Evolutionary conservation across 306 rosid genomes (phyloP), one percentile per base, ranked within the genome.

Genomic region (Mucuna pruriens): DNA sequence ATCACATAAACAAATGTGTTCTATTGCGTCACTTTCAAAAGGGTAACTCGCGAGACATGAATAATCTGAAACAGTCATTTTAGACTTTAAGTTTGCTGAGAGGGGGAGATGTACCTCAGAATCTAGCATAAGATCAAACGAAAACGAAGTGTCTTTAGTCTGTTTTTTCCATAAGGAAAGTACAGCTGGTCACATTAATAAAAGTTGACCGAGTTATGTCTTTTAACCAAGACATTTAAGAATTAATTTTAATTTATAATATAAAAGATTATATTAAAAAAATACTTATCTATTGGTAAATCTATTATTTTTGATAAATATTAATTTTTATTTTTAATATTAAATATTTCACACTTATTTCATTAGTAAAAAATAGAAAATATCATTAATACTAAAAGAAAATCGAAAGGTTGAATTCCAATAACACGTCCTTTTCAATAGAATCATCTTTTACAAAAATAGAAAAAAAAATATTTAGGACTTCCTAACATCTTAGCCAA

Each of bases 401-500:
- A n/a, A 36, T 57, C 54, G 51, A 52, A 57, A 39, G 22, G 69
- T 79, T 76, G 73, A 79, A 74, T 40, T 75, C 65, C 79, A 62
- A 68, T 31, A 33, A 31, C 13, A 15, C 12, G 79, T 78, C 80
- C 17, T 36, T 80, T 71, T 76, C 85, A 7, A 34, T 9, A 8
- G 6, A 55, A 51, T 42, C 31, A 51, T 42, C 6, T 17, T 42
- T 22, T 34, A 33, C 74, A 74, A 68, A 38, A 62, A 19, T 15
- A 6, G 44, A 33, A 40, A 69, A 33, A 75, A 39, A 9, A 40
- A 6, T 31, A 9, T 5, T 4, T 16, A 29, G 6, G 82, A 69
- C 78, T 58, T 76, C 26, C 33, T 68, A 26, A 38, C 22, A 73
- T 49, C 79, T 29, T 75, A 52, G 73, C 76, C 82, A 63, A 78